Evolutionary conservation across 176 grass and related monocot genomes (phyloP), one percentile per base, ranked within the genome.

Genomic region (Saccharum officinarum): DNA sequence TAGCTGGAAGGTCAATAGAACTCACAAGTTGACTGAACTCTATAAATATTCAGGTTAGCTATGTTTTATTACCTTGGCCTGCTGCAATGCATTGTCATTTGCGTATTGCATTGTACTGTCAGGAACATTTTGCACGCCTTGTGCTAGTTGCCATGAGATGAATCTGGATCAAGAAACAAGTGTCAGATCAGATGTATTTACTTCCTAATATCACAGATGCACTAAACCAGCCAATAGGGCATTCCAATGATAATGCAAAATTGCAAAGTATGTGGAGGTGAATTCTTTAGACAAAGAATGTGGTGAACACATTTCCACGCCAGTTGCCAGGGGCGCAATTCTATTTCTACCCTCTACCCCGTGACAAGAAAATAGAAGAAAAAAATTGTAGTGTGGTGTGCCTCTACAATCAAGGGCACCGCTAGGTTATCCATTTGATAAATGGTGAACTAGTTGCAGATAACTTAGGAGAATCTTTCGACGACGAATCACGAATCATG

Each of bases 141-240:
- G 93, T 71, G 86, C 89, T 79, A 95, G 83, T 81, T 84, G 50
- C 96, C 93, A 95, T 20, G 93, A 98, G 59, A 98, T 80, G 78
- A 94, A 68, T 77, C 96, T 98, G 45, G 22, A 54, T 36, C 79
- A 11, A 50, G 33, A 37, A 52, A 75, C 11, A 60, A 76, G 65
- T 45, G 25, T 42, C 47, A 18, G 67, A 41, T 25, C 10, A 36
- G 30, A 83, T 31, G 52, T 62, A 62, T 62, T 25, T 45, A 73
- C 14, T 54, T 41, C 22, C 10, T 55, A 28, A 54, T 6, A 30
- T 67, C 25, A 69, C 14, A 49, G 20, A 78, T 78, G 38, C 55
- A 30, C 62, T 70, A 47, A 61, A 73, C 47, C 52, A 80, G n/a
- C 12, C 13, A 65, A 18, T 85, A 33, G n/a, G 74, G 4, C 61